Base-by-base conservation (phyloP, 805 yeast species). In the Saccharomycopsis oosterbeekiorum region DNA sequence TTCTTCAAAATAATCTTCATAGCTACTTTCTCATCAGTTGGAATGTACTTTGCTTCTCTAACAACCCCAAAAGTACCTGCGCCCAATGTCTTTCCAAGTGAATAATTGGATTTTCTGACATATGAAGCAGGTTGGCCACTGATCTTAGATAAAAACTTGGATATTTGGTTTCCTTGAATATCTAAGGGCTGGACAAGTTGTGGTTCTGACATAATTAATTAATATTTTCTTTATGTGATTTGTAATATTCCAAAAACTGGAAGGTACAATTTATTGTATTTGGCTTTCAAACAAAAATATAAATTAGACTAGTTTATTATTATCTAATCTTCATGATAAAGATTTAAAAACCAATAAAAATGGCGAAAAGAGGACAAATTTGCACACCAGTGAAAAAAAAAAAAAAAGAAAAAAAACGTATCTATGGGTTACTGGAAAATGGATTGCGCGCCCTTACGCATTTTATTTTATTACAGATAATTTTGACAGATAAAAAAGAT, bases 61-160 rank as follows among this genome's bases (percentile, higher is more conserved):
- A 93, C 98, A 1, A 93, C 86, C 47, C 99, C 98, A 73, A 90
- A 94, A 0, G 96, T 83, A 4, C 99, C 98, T 0, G 97, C 97
- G 10, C 98, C 98, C 12, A 92, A 74, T 0, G 97, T 89, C 63
- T 82, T 83, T 12, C 92, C 93, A 71, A 91, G 89, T 9, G 84
- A 81, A 69, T 89, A 92, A 63, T 81, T 78, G 56, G 78, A 72
- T 73, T 90, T 89, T 68, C 88, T 81, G 51, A 78, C 69, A 67
- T 86, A 86, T 8, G 88, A 81, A 12, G 76, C 78, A 0, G 96
- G 96, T 71, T 89, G 94, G 5, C 92, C 89, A 55, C 83, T 75
- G 21, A 88, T 69, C 67, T 82, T 85, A 68, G 81, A 78, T 62
- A 87, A 55, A 14, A 76, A 65, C 62, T 74, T 76, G 55, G 71